Base-by-base conservation (phyloP, 768 basidiomycete genomes). In the Boletus pseudopeckii region DNA sequence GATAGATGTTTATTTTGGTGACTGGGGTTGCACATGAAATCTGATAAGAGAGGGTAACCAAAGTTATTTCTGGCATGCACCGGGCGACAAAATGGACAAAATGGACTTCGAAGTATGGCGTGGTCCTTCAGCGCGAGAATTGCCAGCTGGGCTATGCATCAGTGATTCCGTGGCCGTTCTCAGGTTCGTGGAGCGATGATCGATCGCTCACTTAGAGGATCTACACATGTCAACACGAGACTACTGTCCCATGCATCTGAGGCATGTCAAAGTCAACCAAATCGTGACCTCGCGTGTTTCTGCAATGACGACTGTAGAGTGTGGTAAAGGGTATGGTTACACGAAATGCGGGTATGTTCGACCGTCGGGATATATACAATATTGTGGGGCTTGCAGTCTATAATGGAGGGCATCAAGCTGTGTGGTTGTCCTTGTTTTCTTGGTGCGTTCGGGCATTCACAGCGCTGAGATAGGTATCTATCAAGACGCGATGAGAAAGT, bases 391-490 rank as follows among this genome's bases (percentile, higher is more conserved):
- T 17, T 46, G 48, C 34, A 20, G n/a, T 22, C 2, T 26, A 36
- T 14, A 20, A 34, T 20, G 2, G 17, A 44, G 17, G 34, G 3
- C 20, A 45, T 68, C 42, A 66, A 10, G 28, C 30, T 1, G 22
- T 4, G 13, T 33, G 43, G 22, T 44, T 40, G 20, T 44, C 46
- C 37, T 56, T 53, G 30, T 47, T 37, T 32, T 41, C 45, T 26
- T 50, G 47, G 5, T 37, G 53, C 17, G 53, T 51, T 22, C 40
- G 59, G 15, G 81, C 76, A 48, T 85, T 85, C 37, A 76, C 75
- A 8, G 76, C 76, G 50, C 83, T 85, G n/a, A 85, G 71, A 60
- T 85, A 85, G 3, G 83, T 81, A 63, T 85, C 83, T 84, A 48
- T 46, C n/a, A 2, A 18, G 26, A 46, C 6, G 14, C 32, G 28